Percentiles rank a stretch among this genome's conserved stretches.
These are phyloP conservation scores for Vickermania spadyakhi DNA, from an alignment of 208 protist genomes.

Conservation along the genomic window DNA sequence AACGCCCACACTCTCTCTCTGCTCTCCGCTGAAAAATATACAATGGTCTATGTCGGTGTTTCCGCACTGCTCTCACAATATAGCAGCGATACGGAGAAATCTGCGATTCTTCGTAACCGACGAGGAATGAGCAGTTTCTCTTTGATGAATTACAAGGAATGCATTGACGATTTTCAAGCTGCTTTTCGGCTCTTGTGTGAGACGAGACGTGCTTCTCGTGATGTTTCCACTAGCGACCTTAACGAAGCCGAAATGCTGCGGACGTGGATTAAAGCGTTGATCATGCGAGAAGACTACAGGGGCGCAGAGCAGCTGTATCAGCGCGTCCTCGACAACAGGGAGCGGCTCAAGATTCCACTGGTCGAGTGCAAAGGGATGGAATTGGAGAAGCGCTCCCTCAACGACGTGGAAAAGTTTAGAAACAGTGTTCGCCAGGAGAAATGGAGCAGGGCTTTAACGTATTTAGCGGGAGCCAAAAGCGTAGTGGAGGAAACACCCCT, in stretches of 20 bases:
- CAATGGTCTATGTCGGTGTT: constrained; percentile 17
- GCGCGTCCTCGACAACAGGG: constrained; percentile 3
- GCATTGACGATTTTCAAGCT: constrained; percentile 40
- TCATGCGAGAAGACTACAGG: constrained; percentile 48
- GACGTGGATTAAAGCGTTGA: constrained; percentile 22
- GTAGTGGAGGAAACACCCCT: constrained; percentile 42
- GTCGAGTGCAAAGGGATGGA: not conserved
- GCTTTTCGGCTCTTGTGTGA: not conserved
- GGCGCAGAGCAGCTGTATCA: constrained; percentile 22
- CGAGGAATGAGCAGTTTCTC: constrained; percentile 47
- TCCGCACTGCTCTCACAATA: constrained; percentile 9
- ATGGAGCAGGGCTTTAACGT: constrained; percentile 18
- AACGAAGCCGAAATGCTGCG: constrained; percentile 13
- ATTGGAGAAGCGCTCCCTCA: constrained; percentile 5
- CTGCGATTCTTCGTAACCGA: constrained; percentile 8
- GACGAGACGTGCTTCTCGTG: not conserved
- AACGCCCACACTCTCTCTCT: constrained; percentile 6
- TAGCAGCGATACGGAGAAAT: not conserved
- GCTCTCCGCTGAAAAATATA: constrained; percentile 3
- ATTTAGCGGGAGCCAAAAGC: constrained; percentile 7
- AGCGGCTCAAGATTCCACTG: not conserved
- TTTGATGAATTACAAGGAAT: constrained; percentile 69
- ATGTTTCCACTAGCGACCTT: not conserved
- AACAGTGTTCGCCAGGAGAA: constrained; percentile 15
- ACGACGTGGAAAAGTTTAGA: constrained; percentile 28